Percentiles rank a stretch among this genome's conserved stretches.
Evolutionary conservation across 305 asterid genomes (phyloP).

Genomic region (Ruellia speciosa): DNA sequence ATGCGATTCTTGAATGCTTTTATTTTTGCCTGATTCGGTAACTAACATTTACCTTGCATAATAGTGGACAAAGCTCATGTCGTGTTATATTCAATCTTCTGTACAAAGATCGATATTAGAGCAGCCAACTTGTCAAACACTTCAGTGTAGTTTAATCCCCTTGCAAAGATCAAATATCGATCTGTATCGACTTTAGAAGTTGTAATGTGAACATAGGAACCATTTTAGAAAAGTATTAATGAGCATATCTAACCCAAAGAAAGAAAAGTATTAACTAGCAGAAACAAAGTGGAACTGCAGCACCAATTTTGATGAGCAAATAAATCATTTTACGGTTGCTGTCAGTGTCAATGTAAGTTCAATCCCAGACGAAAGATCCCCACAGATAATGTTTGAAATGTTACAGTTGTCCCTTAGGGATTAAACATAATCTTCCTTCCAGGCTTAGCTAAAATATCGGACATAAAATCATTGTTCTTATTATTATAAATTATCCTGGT

Average conservation of each 20-base stretch:
- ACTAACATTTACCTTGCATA: no score
- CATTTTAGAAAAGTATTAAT: slow-evolving; percentile 20
- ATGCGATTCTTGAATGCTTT: no score
- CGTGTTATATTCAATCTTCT: no score
- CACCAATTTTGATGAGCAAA: background rate
- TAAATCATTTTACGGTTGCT: slow-evolving; percentile 18
- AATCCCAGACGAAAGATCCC: slow-evolving; percentile 29
- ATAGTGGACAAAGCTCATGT: no score
- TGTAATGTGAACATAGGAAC: slow-evolving; percentile 22
- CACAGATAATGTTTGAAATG: slow-evolving; percentile 20
- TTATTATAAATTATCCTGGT: slow-evolving; percentile 7
- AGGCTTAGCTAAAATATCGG: slow-evolving; percentile 21
- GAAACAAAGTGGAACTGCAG: background rate
- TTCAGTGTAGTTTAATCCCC: slow-evolving; percentile 25
- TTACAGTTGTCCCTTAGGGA: slow-evolving; percentile 23
- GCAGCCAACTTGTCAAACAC: slow-evolving; percentile 35
- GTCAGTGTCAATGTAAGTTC: slow-evolving; percentile 27
- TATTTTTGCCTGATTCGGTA: no score
- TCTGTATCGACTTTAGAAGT: background rate
- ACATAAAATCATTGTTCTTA: slow-evolving; percentile 13
- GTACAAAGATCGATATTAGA: background rate
- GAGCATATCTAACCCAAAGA: no score
- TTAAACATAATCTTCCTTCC: slow-evolving; percentile 34
- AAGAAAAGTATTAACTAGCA: slow-evolving; percentile 18
- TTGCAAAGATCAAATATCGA: background rate